Evolutionary conservation across 148 eudicot genomes (phyloP), one percentile per base, ranked within the genome.

Genomic region (Rhododendron williamsianum): DNA sequence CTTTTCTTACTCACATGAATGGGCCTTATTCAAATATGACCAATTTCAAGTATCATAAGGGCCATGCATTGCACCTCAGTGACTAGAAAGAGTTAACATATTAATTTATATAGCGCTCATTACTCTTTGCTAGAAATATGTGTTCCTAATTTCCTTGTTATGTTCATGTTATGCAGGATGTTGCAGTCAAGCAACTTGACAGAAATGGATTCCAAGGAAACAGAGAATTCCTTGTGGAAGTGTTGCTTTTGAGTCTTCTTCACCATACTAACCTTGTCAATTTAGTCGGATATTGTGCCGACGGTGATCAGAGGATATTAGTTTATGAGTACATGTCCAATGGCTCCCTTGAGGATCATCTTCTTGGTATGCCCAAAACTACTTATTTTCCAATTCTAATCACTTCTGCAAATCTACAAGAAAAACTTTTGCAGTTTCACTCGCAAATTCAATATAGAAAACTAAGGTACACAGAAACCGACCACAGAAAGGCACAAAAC

Each of bases 301-400:
- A 95, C 86, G 98, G 93, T 9, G 87, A 90, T 54, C 94, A 95
- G 25, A 87, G 97, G 85, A 83, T 94, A 80, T 88, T 95, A 80
- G 98, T 93, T 18, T 95, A 95, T 19, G 95, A 95, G 85, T 95
- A 74, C 92, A 93, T 95, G 98, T 78, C 85, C n/a, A 92, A 91
- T 51, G 98, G 98, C 10, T 95, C 98, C 35, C 91, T 95, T 2
- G 98, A 95, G 82, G 93, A 94, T 87, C 98, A 94, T 82, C 97
- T 95, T 83, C 92, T 95, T 60, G 91, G 98, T 93, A 93, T 36
- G 73, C 30, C 49, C 72, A 25, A 69, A 69, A n/a, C 71, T 23
- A n/a, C 71, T 65, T 65, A 65, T 65, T 65, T 65, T 65, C 67
- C 71, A n/a, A 65, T 65, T 65, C 71, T 9, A 65, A 0, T 65